phyloP scores from a whole-genome alignment of 2,329 filamentous ascomycete species.

The Botrytis cinerea region DNA sequence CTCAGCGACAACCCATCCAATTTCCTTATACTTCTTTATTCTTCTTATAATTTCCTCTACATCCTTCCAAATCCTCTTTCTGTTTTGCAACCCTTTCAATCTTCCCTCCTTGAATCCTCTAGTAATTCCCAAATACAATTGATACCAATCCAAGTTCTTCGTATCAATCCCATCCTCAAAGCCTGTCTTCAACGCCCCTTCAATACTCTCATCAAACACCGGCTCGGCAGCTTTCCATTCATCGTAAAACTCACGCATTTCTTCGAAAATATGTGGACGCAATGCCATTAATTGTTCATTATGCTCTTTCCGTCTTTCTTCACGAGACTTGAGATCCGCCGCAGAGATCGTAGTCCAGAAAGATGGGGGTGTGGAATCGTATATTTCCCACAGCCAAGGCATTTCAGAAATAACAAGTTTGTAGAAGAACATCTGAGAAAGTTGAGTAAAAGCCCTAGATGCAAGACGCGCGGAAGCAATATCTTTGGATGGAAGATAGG shows the following conservation, averaged over 20 bases:
- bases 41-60: slow-evolving; percentile 29
- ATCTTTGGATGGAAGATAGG: slow-evolving; percentile 30
- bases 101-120: slow-evolving; percentile 26
- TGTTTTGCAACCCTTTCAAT: slow-evolving; percentile 36
- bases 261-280: background rate
- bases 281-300: background rate
- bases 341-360: slow-evolving; percentile 17
- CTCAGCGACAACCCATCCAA: background rate
- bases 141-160: slow-evolving; percentile 34
- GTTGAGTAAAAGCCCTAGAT: slow-evolving; percentile 32
- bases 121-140: slow-evolving; percentile 33
- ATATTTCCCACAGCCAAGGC: slow-evolving; percentile 38
- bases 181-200: background rate
- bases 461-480: slow-evolving; percentile 35
- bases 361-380: background rate
- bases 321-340: background rate
- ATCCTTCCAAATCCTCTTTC: slow-evolving; percentile 36
- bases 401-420: slow-evolving; percentile 33
- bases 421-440: slow-evolving; percentile 33
- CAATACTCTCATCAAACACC: background rate
- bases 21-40: slow-evolving; percentile 7
- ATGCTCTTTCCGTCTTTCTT: background rate
- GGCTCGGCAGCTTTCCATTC: slow-evolving; percentile 19
- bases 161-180: slow-evolving; percentile 7
- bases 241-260: slow-evolving; percentile 9